A percentile compares a stretch with the other conserved stretches of the same genome.
phyloP scores from a whole-genome alignment of 768 basidiomycete species.

The Trametes villosa region DNA sequence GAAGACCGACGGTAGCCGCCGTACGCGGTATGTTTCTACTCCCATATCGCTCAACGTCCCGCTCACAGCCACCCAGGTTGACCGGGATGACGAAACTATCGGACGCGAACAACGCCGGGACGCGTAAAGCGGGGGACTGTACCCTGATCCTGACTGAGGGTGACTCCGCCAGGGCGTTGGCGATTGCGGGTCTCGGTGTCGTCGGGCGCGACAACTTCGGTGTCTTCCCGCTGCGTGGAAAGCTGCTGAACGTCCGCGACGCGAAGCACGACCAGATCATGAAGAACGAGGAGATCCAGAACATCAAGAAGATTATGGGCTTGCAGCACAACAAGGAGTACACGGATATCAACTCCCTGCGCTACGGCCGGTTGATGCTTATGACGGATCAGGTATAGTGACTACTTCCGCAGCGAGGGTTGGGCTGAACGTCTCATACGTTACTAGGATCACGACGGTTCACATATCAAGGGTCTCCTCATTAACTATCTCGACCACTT shows the following conservation, averaged over 20 bases:
- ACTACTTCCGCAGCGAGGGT: neutral
- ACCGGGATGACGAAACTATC: conserved; percentile 91
- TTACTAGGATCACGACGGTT: conserved; percentile 99
- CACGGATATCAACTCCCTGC: conserved; percentile 61
- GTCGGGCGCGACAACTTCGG: conserved; percentile 97
- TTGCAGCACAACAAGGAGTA: conserved; percentile 95
- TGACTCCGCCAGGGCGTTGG: conserved; percentile 97
- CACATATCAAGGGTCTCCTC: conserved; percentile 99
- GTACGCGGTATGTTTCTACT: conserved; percentile 63
- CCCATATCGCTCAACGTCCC: neutral
- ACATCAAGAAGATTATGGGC: conserved; percentile 98
- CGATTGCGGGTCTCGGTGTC: conserved; percentile 91
- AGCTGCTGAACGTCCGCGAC: conserved; percentile 95
- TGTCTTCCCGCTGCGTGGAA: conserved; percentile 97
- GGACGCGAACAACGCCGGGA: conserved; percentile 97
- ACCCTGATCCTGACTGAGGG: conserved; percentile 98
- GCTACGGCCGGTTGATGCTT: conserved; percentile 97
- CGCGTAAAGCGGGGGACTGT: conserved; percentile 75
- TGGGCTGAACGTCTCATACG: too few relatives aligned
- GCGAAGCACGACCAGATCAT: conserved; percentile 95
- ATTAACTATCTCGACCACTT: conserved; percentile 99
- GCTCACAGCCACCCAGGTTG: conserved; percentile 53
- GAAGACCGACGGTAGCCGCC: conserved; percentile 91
- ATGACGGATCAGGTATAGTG: conserved; percentile 96
- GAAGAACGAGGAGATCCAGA: conserved; percentile 97